Evolutionary conservation across 2,329 filamentous ascomycete species (phyloP), one percentile per base, ranked within the genome.

Genomic region (Paecilomyces sp.): DNA sequence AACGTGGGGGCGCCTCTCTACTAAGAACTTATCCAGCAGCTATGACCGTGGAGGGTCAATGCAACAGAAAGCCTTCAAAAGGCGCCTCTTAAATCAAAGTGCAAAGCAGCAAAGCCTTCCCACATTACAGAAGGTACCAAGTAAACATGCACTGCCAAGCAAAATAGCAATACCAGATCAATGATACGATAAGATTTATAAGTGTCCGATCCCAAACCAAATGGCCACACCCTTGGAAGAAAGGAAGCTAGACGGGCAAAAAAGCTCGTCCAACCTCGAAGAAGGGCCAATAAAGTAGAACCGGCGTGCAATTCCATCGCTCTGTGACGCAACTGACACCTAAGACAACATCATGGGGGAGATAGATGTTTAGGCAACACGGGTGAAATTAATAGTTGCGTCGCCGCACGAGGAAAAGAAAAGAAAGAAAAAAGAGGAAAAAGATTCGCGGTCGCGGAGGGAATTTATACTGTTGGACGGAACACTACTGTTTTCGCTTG

Each of bases 241-340:
- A 72, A 70, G 68, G 15, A 47, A 18, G 8, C 41, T 2, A n/a
- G 36, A 47, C n/a, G n/a, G 18, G 36, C 3, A 18, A 4, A 18
- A 4, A 18, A 47, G 15, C 41, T 47, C 41, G 4, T n/a, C 41
- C 41, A 41, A 33, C 31, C 11, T 33, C 41, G 41, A 70, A 72
- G 71, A 72, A 72, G 74, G 73, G 74, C 74, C 72, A 78, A 74
- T 80, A 80, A 79, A 78, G 76, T 77, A 77, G 78, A 76, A 81
- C 78, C 80, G 77, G 81, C 75, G 80, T 90, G 88, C 88, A 92
- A 93, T 93, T 89, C 82, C 83, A 79, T 88, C 77, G 62, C 73
- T 90, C 89, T 92, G 84, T 83, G 87, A 85, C 87, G 85, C 83
- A 85, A 88, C 84, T 86, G 89, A 92, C 89, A 87, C 88, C 86